Conservation (phyloP, 192 early-diverging fungal species). For the Linnemannia elongata region DNA sequence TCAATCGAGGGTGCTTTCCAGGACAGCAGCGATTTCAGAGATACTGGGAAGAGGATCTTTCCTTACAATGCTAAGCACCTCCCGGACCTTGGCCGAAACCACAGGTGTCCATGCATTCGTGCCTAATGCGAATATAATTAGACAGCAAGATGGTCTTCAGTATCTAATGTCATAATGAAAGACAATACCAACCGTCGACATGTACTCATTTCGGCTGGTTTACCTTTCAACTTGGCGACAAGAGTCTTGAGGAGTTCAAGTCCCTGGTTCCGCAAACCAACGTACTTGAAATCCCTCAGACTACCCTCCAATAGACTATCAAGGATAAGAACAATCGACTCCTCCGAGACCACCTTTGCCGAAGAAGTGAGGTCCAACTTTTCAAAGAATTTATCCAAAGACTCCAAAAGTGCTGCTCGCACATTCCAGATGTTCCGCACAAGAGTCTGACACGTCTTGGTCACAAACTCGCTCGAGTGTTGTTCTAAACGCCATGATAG, state of each 20-base stretch:
- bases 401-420: conserved; percentile 77
- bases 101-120: conserved; percentile 5
- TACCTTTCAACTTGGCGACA: conserved; percentile 57
- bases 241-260: conserved; percentile 60
- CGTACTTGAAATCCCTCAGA: conserved; percentile 74
- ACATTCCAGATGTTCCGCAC: conserved; percentile 89
- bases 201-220: background rate
- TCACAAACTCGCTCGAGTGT: conserved; percentile 60
- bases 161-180: too few species aligned
- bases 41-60: conserved; percentile 66
- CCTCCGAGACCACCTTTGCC: conserved; percentile 17
- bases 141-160: background rate
- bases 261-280: conserved; percentile 72
- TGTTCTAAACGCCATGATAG: conserved; percentile 30
- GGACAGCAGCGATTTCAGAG: conserved; percentile 47
- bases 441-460: conserved; percentile 64
- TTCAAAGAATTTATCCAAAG: conserved; percentile 69
- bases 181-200: background rate
- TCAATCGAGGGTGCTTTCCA: conserved; percentile 11
- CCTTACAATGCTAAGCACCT: conserved; percentile 15
- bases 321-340: conserved; percentile 50
- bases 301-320: conserved; percentile 59
- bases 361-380: conserved; percentile 22
- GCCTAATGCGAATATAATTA: conserved; percentile 6
- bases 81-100: conserved; percentile 26